Base-by-base conservation (phyloP, 805 yeast species). In the Spathaspora hagerdaliae region DNA sequence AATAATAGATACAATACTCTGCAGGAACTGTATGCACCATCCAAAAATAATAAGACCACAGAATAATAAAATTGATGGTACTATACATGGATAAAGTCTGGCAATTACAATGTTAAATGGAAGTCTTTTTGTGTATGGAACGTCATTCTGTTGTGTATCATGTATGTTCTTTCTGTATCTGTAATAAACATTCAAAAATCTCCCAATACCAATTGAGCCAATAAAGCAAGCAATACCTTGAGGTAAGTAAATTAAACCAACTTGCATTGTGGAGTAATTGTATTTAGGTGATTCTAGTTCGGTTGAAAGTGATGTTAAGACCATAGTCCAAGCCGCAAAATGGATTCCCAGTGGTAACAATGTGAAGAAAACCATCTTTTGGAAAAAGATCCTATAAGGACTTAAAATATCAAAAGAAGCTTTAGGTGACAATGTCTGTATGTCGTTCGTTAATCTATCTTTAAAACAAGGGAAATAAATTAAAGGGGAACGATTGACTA, bases 161-260 rank as follows among this genome's bases (percentile, higher is more conserved):
- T 54, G 52, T 13, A 37, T 27, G 6, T 27, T 31, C 44, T 59
- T 64, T 12, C 61, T 52, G 14, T 55, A 58, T 13, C 61, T 61
- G 57, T 83, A 85, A 46, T 69, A 61, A 59, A 63, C 61, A 54
- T 86, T 83, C 53, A 86, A 57, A 4, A 79, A 36, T 50, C 71
- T 67, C 0, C 96, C 96, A 3, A 81, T 63, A 0, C 59, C 32
- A 0, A 87, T 49, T 0, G 91, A 78, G 24, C 92, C 88, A 0
- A 71, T 35, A 12, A 86, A 59, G 4, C 87, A 78, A 9, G 84
- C 85, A 0, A 78, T 52, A 12, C 96, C 96, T 15, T 84, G 81
- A 3, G 96, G 85, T 36, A 89, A 68, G 56, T 82, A 89, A 45
- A 88, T 79, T 13, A 81, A 63, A 3, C 96, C 96, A 35, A 87